These are phyloP conservation scores for Didymella segeticola DNA, from an alignment of 2,329 filamentous ascomycete species.

Conservation along the genomic window DNA sequence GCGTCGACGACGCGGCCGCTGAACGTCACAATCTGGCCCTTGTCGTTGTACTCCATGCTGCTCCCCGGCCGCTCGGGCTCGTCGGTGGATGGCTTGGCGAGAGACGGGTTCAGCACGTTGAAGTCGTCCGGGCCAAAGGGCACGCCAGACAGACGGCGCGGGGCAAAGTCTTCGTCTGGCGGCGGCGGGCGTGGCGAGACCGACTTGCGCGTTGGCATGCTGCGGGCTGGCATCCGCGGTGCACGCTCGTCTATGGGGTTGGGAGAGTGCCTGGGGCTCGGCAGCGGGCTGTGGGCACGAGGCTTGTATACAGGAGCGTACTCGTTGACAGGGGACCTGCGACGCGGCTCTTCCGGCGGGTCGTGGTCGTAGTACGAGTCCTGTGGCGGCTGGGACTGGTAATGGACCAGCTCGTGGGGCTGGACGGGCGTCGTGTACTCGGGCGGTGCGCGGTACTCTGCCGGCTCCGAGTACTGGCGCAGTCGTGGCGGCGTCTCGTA, in stretches of 20 bases:
- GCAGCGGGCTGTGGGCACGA: constrained; percentile 54
- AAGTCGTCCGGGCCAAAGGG: constrained; percentile 81
- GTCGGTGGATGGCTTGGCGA: constrained; percentile 36
- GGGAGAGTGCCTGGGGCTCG: constrained; percentile 34
- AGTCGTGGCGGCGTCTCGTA: constrained; percentile 33
- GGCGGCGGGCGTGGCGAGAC: constrained; percentile 71
- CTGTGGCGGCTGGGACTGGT: constrained; percentile 39
- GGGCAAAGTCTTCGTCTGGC: constrained; percentile 49
- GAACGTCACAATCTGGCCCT: constrained; percentile 75
- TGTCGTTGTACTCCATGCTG: constrained; percentile 56
- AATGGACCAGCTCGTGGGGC: constrained; percentile 39
- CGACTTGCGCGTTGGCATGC: constrained; percentile 69
- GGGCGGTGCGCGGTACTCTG: constrained; percentile 42
- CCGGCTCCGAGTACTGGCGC: constrained; percentile 44
- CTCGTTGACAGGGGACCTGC: constrained; percentile 45
- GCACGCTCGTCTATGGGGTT: constrained; percentile 43
- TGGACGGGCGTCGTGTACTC: constrained; percentile 41
- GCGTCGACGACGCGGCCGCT: constrained; percentile 81
- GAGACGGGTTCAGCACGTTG: constrained; percentile 70
- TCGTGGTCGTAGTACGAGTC: constrained; percentile 54
- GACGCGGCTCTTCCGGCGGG: constrained; percentile 45
- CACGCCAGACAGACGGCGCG: constrained; percentile 64
- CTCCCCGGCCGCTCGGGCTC: constrained; percentile 40
- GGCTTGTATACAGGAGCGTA: constrained; percentile 52
- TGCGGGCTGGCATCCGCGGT: constrained; percentile 52